phyloP scores from a whole-genome alignment of 2,329 filamentous ascomycete genomes.

The Xylaria sp. region DNA sequence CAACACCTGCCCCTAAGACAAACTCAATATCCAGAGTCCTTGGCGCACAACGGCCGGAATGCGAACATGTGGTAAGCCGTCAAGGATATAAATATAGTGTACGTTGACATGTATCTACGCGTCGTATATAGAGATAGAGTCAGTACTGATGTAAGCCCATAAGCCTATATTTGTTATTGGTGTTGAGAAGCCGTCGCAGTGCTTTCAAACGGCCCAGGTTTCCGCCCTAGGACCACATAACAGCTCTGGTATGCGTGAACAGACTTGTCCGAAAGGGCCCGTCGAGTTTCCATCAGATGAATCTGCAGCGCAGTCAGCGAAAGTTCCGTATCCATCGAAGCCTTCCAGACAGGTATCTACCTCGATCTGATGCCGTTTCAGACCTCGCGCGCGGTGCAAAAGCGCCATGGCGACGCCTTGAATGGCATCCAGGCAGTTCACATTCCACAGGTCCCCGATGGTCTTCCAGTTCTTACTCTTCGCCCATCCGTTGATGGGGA shows the following conservation, averaged over 20 bases:
- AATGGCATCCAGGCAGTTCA: conserved; percentile 50
- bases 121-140: neutral
- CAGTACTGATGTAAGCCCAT: no score
- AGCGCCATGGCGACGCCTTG: conserved; percentile 51
- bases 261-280: conserved; percentile 51
- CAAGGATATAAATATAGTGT: neutral
- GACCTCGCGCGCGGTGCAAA: conserved; percentile 48
- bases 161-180: neutral
- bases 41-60: neutral
- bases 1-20: no score
- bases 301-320: conserved; percentile 43
- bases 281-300: conserved; percentile 55
- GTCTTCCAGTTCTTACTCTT: conserved; percentile 51
- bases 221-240: conserved; percentile 58
- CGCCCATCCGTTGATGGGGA: conserved; percentile 56
- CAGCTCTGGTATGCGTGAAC: conserved; percentile 57
- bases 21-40: neutral
- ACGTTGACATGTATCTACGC: neutral
- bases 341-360: conserved; percentile 39
- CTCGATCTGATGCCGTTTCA: conserved; percentile 55
- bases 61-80: neutral
- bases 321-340: neutral
- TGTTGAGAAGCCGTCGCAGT: neutral
- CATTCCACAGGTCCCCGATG: conserved; percentile 53
- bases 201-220: conserved; percentile 49